Percentiles rank a stretch among this genome's conserved stretches.
Conservation (phyloP, 164 flowering plant genomes). For the Aristolochia californica region DNA sequence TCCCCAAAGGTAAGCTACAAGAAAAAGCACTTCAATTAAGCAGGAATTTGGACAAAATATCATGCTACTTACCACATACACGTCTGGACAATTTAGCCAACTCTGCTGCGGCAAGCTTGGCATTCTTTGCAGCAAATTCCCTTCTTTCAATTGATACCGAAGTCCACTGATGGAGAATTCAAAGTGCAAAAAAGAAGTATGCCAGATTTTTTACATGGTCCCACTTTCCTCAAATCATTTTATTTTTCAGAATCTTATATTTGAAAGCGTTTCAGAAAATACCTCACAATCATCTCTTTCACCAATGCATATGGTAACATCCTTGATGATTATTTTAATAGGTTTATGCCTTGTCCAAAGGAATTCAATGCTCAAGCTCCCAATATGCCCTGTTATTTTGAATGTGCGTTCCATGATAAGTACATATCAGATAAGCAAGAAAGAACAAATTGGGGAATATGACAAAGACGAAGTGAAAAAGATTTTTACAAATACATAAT, state of each 20-base stretch:
- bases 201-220: background rate
- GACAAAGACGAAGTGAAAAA: too few relatives aligned
- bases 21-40: background rate
- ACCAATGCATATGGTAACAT: conserved; percentile 56
- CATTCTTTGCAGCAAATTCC: conserved; percentile 80
- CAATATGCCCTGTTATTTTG: conserved; percentile 48
- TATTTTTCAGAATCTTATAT: background rate
- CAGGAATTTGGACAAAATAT: background rate
- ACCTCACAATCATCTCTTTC: conserved; percentile 69
- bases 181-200: background rate
- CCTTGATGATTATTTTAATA: conserved; percentile 56
- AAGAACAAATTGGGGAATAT: background rate
- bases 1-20: background rate
- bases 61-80: conserved; percentile 56
- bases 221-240: background rate
- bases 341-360: conserved; percentile 93
- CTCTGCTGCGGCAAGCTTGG: conserved; percentile 94
- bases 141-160: conserved; percentile 58
- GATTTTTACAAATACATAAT: too few relatives aligned
- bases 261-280: background rate
- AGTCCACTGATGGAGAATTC: conserved; percentile 43
- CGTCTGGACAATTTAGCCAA: conserved; percentile 79
- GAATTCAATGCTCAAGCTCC: conserved; percentile 72
- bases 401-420: background rate
- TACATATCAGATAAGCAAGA: background rate